phyloP scores from a whole-genome alignment of 2,329 filamentous ascomycete genomes.

The Phyllosticta ampelicida region DNA sequence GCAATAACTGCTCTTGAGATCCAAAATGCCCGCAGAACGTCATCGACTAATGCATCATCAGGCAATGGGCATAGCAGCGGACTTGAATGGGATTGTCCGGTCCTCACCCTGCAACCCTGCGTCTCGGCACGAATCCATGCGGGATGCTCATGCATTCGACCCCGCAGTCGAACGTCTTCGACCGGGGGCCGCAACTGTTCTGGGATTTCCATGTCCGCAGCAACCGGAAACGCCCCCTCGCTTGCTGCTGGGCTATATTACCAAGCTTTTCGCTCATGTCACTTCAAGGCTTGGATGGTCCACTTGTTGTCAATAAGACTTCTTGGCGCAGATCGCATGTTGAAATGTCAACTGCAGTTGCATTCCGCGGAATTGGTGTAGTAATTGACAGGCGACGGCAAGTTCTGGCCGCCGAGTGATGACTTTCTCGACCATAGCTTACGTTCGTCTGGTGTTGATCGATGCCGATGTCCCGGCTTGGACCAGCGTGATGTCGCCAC shows the following conservation, averaged over 20 bases:
- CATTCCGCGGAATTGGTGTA: neutral
- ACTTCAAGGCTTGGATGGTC: neutral
- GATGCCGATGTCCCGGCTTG: neutral
- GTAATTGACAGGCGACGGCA: neutral
- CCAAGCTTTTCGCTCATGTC: neutral
- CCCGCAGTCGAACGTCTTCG: neutral
- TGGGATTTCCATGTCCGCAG: neutral
- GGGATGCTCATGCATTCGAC: neutral
- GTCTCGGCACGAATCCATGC: neutral
- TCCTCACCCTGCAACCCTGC: neutral
- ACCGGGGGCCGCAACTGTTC: neutral
- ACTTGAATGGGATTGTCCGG: neutral
- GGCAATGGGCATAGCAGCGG: neutral
- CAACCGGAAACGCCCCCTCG: neutral
- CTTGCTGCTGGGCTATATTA: neutral
- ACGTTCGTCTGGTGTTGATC: neutral
- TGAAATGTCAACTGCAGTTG: neutral
- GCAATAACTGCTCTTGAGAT: no score
- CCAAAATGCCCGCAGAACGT: neutral
- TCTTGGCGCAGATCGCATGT: neutral
- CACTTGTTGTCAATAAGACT: neutral
- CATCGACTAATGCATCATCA: neutral
- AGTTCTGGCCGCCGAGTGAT: neutral
- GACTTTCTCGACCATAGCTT: neutral
- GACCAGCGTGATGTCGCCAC: neutral